Conservation (phyloP, 352 stramenopile species). For the Aphanomyces stellatus region DNA sequence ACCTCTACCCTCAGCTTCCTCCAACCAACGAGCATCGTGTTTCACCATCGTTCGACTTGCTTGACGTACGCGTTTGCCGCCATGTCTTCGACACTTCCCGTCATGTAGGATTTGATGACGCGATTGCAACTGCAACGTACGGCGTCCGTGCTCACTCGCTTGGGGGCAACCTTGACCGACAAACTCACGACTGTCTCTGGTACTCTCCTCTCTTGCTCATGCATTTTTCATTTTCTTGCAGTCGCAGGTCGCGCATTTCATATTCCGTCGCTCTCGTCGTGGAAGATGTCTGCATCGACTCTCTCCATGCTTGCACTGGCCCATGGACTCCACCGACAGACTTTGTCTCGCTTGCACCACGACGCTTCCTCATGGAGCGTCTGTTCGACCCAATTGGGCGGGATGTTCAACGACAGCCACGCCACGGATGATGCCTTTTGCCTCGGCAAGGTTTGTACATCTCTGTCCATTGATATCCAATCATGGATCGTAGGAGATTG, state of each 20-base stretch:
- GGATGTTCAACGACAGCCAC: background rate
- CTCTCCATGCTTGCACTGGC: background rate
- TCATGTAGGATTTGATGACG: background rate
- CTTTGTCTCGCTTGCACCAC: background rate
- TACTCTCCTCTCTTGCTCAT: too few relatives aligned
- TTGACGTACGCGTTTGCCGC: too few relatives aligned
- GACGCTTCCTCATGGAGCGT: background rate
- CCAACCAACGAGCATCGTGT: too few relatives aligned
- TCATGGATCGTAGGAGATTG: background rate
- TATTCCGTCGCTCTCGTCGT: background rate
- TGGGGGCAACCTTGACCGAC: too few relatives aligned
- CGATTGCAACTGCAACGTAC: background rate
- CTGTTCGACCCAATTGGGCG: background rate
- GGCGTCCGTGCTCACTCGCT: background rate
- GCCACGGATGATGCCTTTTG: background rate
- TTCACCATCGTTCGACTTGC: too few relatives aligned
- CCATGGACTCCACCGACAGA: background rate
- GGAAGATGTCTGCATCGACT: background rate
- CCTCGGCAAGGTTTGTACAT: background rate
- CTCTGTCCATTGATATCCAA: background rate
- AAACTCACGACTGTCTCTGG: too few relatives aligned
- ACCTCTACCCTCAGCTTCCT: background rate
- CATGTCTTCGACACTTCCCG: too few relatives aligned
- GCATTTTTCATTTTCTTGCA: too few relatives aligned
- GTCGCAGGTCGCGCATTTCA: background rate